Conservation (phyloP, 2,329 filamentous ascomycete genomes). For the Colletotrichum cuscutae region DNA sequence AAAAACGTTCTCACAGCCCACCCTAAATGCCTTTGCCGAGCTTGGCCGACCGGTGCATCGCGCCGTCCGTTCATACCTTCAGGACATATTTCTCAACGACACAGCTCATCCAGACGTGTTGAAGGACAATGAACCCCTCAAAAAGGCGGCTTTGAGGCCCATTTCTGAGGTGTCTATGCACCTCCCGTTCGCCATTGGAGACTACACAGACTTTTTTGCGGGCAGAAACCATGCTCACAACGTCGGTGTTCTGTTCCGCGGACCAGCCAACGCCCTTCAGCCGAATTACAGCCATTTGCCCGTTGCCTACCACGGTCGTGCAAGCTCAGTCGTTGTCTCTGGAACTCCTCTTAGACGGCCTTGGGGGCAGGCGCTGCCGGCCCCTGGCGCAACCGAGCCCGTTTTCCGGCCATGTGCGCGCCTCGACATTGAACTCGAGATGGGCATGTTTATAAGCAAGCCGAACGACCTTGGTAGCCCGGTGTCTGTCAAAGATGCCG, state of each 20-base stretch:
- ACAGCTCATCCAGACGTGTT: slow-evolving; percentile 44
- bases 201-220: slow-evolving; percentile 83
- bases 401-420: slow-evolving; percentile 68
- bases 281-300: slow-evolving; percentile 80
- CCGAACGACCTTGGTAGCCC: slow-evolving; percentile 73
- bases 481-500: slow-evolving; percentile 71
- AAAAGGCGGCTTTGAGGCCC: slow-evolving; percentile 8
- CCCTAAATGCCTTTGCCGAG: slow-evolving; percentile 76
- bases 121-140: slow-evolving; percentile 12
- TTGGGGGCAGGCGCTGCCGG: slow-evolving; percentile 63
- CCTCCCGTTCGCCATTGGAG: slow-evolving; percentile 76
- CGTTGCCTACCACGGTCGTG: slow-evolving; percentile 79
- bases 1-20: slow-evolving; percentile 53
- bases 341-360: slow-evolving; percentile 75
- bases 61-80: slow-evolving; percentile 73
- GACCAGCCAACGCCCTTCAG: slow-evolving; percentile 75
- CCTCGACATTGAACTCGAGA: slow-evolving; percentile 82
- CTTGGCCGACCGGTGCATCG: slow-evolving; percentile 72
- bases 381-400: slow-evolving; percentile 57
- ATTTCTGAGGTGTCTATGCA: slow-evolving; percentile 65
- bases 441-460: slow-evolving; percentile 78
- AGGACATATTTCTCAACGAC: slow-evolving; percentile 65
- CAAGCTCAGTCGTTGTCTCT: slow-evolving; percentile 76
- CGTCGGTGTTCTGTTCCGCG: slow-evolving; percentile 74
- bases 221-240: slow-evolving; percentile 76